phyloP scores from a whole-genome alignment of 1,284 basidiomycete genomes.

The Irpex sp. region DNA sequence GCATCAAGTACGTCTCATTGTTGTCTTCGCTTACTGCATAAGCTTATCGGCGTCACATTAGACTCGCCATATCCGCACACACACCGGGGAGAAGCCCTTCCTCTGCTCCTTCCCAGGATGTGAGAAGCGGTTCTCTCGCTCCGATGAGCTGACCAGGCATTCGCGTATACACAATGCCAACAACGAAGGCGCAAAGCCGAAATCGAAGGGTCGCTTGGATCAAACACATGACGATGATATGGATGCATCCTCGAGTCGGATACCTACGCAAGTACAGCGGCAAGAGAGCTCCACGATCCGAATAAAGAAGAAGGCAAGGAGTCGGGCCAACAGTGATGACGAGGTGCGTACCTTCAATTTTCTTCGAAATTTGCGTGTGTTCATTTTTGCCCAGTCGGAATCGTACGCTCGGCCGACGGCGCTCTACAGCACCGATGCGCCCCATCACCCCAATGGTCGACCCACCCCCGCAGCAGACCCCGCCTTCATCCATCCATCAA shows the following conservation, averaged over 20 bases:
- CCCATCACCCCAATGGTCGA: conserved; percentile 31
- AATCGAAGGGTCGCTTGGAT: conserved; percentile 30
- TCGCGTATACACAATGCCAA: conserved; percentile 86
- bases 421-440: conserved; percentile 42
- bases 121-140: conserved; percentile 97
- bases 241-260: conserved; percentile 15
- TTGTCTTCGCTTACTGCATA: conserved; percentile 10
- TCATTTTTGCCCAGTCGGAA: conserved; percentile 38
- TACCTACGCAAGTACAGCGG: conserved; percentile 12
- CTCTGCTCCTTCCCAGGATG: conserved; percentile 91
- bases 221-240: conserved; percentile 33
- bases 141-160: conserved; percentile 96
- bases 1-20: conserved; percentile 69
- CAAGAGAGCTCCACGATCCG: conserved; percentile 17
- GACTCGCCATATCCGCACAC: conserved; percentile 97
- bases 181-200: conserved; percentile 21
- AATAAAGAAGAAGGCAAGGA: conserved; percentile 70
- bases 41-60: conserved; percentile 32
- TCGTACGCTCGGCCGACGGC: conserved; percentile 71
- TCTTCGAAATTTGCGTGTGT: conserved; percentile 1
- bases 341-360: conserved; percentile 46
- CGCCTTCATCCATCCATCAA: conserved; percentile 24
- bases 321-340: conserved; percentile 74
- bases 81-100: conserved; percentile 98
- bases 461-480: conserved; percentile 18